phyloP scores from a whole-genome alignment of 768 basidiomycete genomes.

The Chiua virens region DNA sequence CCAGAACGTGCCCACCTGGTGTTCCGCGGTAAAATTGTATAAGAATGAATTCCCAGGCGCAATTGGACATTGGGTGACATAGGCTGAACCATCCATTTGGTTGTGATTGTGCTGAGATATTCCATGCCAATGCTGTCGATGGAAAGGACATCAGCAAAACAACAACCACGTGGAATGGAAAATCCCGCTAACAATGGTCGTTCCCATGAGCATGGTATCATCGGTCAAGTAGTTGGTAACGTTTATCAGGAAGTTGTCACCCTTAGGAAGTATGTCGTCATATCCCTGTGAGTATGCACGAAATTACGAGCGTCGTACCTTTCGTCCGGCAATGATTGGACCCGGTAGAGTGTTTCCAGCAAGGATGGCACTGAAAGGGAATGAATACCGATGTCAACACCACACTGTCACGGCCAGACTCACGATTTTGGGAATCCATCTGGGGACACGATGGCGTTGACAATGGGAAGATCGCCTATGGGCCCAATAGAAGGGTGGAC shows the following conservation, averaged over 20 bases:
- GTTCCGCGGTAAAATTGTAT: constrained; percentile 33
- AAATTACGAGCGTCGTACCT: constrained; percentile 15
- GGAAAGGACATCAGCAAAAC: neutral
- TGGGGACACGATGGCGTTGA: constrained; percentile 19
- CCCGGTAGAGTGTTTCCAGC: constrained; percentile 41
- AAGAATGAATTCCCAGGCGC: constrained; percentile 33
- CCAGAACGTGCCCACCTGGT: constrained; percentile 43
- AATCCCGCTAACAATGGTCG: constrained; percentile 13
- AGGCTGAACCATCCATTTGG: constrained; percentile 31
- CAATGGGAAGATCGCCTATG: constrained; percentile 27
- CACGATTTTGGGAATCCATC: constrained; percentile 38
- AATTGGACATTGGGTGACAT: constrained; percentile 42
- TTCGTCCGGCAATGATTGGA: constrained; percentile 38
- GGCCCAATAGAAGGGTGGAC: constrained; percentile 15
- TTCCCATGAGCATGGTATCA: constrained; percentile 17
- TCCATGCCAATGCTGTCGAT: constrained; percentile 25
- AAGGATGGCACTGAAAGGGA: constrained; percentile 30
- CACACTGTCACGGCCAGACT: neutral
- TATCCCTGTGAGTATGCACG: neutral
- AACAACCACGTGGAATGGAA: neutral
- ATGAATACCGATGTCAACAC: neutral
- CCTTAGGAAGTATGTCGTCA: neutral
- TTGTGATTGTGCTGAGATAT: constrained; percentile 23
- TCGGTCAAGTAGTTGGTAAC: constrained; percentile 19
- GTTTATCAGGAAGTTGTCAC: constrained; percentile 17